Evolutionary conservation across 2,329 filamentous ascomycete genomes (phyloP).

Genomic region (Aureobasidium sp.): DNA sequence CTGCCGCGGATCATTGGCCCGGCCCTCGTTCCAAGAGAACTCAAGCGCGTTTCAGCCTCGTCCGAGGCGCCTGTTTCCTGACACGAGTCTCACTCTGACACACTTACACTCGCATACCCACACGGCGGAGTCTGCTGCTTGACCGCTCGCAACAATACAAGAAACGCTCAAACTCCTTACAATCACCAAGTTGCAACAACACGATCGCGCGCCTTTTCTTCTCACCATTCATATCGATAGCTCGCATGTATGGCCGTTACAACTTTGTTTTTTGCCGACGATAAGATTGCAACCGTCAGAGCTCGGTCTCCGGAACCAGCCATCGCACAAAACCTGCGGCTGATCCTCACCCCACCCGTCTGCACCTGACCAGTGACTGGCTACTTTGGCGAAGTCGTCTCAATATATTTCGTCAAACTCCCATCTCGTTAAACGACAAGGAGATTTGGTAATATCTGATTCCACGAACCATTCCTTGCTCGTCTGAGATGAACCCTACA

Average conservation of each 20-base stretch:
- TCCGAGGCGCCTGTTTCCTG: not conserved
- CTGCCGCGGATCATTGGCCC: not conserved
- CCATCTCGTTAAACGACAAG: not conserved
- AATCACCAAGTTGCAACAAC: not conserved
- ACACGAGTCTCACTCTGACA: not conserved
- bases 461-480: not conserved
- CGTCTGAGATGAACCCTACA: not conserved
- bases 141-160: not conserved
- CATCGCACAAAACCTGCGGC: not conserved
- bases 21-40: not conserved
- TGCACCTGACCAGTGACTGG: not conserved
- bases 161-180: not conserved
- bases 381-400: not conserved
- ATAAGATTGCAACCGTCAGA: constrained; percentile 8
- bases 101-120: too few relatives aligned
- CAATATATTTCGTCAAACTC: not conserved
- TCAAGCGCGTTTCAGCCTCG: not conserved
- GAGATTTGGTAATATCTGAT: not conserved
- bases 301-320: not conserved
- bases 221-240: not conserved
- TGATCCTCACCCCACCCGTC: not conserved
- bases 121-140: not conserved
- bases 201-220: not conserved
- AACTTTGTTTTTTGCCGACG: constrained; percentile 2
- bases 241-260: not conserved